Evolutionary conservation across 106 monocot genomes (phyloP).

Genomic region (Dactylorhiza incarnata): DNA sequence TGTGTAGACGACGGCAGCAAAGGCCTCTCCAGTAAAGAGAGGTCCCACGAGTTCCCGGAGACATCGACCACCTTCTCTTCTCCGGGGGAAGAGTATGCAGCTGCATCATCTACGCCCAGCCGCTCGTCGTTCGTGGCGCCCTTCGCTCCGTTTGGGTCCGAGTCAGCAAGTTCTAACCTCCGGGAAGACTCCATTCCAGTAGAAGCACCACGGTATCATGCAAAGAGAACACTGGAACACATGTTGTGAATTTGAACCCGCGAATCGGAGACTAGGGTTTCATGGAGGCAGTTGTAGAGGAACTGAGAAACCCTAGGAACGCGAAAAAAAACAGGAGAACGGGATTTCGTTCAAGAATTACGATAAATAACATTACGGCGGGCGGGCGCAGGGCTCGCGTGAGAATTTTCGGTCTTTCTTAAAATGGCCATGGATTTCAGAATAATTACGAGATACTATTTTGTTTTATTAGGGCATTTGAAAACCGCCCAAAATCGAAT

Average conservation of each 20-base stretch:
- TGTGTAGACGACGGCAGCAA: slow-evolving; percentile 8
- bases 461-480: too few relatives aligned
- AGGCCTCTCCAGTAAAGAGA: slow-evolving; percentile 20
- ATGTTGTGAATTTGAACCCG: not conserved
- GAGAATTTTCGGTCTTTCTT: too few relatives aligned
- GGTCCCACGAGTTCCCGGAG: slow-evolving; percentile 36
- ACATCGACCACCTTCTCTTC: slow-evolving; percentile 35
- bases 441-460: too few relatives aligned
- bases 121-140: not conserved
- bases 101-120: not conserved
- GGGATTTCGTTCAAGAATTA: not conserved
- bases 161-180: not conserved
- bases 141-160: not conserved
- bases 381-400: not conserved
- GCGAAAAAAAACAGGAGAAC: not conserved
- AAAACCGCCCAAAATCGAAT: too few relatives aligned
- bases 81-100: not conserved
- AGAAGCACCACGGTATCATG: not conserved
- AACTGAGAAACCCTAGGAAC: not conserved
- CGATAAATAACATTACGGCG: not conserved
- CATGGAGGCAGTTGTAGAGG: not conserved
- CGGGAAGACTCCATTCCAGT: slow-evolving; percentile 1
- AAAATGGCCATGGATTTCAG: too few relatives aligned
- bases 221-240: not conserved
- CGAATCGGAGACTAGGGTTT: not conserved